phyloP scores from a whole-genome alignment of 2,329 filamentous ascomycete genomes.

The Tolypocladium nubicola region DNA sequence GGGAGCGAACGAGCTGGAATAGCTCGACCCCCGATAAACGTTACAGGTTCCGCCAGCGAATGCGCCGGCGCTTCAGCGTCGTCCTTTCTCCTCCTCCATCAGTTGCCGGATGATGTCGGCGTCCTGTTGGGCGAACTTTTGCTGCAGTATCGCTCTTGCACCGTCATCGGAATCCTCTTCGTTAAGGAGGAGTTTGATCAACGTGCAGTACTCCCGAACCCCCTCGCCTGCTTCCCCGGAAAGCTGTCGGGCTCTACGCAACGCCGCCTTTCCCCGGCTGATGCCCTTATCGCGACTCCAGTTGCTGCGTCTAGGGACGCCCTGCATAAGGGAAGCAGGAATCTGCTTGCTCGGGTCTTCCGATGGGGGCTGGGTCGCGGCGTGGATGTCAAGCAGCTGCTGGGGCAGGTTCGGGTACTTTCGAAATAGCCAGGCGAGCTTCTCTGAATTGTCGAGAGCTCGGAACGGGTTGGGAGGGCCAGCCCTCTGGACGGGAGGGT shows the following conservation, averaged over 20 bases:
- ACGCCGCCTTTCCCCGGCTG: conserved; percentile 40
- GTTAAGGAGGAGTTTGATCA: conserved; percentile 40
- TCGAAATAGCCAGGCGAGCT: conserved; percentile 39
- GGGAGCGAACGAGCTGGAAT: not conserved
- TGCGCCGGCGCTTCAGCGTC: conserved; percentile 1
- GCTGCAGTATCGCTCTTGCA: conserved; percentile 27
- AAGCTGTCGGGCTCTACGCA: conserved; percentile 38
- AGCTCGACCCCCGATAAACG: not conserved
- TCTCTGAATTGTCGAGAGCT: conserved; percentile 37
- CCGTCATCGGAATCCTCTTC: conserved; percentile 16
- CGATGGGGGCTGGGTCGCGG: conserved; percentile 36
- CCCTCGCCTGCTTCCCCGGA: conserved; percentile 47
- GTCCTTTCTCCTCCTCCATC: conserved; percentile 32
- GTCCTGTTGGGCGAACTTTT: conserved; percentile 36
- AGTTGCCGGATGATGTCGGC: conserved; percentile 37
- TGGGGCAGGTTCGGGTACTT: conserved; percentile 39
- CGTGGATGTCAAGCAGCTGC: conserved; percentile 37
- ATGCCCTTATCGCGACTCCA: conserved; percentile 52
- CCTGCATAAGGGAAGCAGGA: conserved; percentile 21
- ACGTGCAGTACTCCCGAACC: conserved; percentile 48
- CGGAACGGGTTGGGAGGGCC: conserved; percentile 34
- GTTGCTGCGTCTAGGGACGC: conserved; percentile 23
- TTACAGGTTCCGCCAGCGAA: not conserved
- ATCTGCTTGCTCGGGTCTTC: conserved; percentile 16
- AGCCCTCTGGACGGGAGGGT: conserved; percentile 1